phyloP scores from a whole-genome alignment of 257 asterid species.

The Jacaranda copaia region DNA sequence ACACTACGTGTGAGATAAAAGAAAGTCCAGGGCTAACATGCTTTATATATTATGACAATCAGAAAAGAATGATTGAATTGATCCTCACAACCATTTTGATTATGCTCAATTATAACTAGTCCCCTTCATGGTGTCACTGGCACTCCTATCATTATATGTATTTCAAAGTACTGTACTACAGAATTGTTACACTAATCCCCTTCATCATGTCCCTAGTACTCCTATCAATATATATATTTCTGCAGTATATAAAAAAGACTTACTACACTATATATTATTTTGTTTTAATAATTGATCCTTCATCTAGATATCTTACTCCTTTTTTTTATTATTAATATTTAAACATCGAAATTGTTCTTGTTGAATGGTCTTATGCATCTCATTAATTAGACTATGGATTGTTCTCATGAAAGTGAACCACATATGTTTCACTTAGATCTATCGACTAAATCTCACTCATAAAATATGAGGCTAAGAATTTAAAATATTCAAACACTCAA shows the following conservation, averaged over 20 bases:
- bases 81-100: background rate
- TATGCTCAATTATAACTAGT: background rate
- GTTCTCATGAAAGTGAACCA: too few species aligned
- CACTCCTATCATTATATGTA: background rate
- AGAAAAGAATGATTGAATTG: background rate
- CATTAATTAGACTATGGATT: too few species aligned
- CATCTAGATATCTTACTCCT: too few species aligned
- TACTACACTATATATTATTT: background rate
- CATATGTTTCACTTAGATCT: too few species aligned
- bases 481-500: too few species aligned
- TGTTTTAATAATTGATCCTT: too few species aligned
- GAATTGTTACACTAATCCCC: background rate
- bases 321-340: too few species aligned
- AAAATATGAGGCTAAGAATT: too few species aligned
- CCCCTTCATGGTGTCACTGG: background rate
- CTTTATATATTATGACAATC: background rate
- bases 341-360: too few species aligned
- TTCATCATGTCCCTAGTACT: background rate
- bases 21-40: background rate
- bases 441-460: too few species aligned
- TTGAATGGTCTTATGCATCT: too few species aligned
- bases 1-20: background rate
- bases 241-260: background rate
- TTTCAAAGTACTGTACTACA: too few species aligned
- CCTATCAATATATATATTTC: background rate